Evolutionary conservation across 768 basidiomycete genomes (phyloP).

Genomic region (Lentinula sp.): DNA sequence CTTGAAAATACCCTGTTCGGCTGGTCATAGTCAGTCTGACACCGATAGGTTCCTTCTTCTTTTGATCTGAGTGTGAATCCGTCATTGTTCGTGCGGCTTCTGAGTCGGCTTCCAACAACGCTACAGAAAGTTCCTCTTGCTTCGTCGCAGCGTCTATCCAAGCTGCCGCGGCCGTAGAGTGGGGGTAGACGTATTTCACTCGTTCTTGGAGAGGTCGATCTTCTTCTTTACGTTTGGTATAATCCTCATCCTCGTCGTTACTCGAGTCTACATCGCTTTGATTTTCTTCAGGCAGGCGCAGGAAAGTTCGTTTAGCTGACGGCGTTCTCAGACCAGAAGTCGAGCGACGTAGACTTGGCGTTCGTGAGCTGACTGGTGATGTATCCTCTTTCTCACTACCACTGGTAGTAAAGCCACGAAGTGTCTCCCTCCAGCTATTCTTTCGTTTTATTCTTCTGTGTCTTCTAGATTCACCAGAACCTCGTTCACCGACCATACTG

Average conservation of each 20-base stretch:
- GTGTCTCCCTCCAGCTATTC: conserved; percentile 55
- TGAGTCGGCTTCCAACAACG: conserved; percentile 43
- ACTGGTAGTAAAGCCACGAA: conserved; percentile 43
- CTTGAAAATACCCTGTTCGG: conserved; percentile 89
- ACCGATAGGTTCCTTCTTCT: conserved; percentile 61
- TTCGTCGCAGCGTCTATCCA: conserved; percentile 34
- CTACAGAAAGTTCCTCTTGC: conserved; percentile 47
- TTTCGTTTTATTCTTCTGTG: conserved; percentile 46
- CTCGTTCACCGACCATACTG: conserved; percentile 80
- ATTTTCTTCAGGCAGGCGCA: conserved; percentile 39
- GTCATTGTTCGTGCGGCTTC: conserved; percentile 33
- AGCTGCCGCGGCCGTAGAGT: conserved; percentile 16
- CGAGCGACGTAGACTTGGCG: conserved; percentile 15
- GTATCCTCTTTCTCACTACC: conserved; percentile 27
- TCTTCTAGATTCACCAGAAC: conserved; percentile 22
- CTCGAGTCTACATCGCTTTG: conserved; percentile 51
- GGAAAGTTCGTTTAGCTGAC: conserved; percentile 12
- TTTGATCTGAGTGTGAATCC: conserved; percentile 18
- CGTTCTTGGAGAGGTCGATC: conserved; percentile 73
- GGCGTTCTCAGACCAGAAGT: conserved; percentile 23
- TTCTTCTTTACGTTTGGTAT: conserved; percentile 48
- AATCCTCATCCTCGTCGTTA: conserved; percentile 42
- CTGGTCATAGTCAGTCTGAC: conserved; percentile 94
- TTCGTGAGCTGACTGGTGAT: conserved; percentile 6
- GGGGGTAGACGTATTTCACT: conserved; percentile 51